Conservation (phyloP, 441 rosid genomes). For the Erysimum pusillum region DNA sequence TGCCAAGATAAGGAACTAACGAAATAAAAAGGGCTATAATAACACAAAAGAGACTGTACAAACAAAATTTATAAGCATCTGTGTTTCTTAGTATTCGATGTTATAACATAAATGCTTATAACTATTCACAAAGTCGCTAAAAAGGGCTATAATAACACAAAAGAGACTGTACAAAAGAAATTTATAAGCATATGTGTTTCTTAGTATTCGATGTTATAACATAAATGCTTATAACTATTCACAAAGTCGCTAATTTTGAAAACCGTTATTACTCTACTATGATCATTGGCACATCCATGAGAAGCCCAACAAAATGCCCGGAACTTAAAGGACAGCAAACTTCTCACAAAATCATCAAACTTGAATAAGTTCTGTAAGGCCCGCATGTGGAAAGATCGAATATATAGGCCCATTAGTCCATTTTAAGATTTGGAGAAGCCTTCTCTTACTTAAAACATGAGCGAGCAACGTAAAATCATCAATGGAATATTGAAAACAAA, state of each 20-base stretch:
- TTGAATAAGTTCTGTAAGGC: not conserved
- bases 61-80: no score
- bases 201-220: slow-evolving; percentile 9
- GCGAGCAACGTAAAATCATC: not conserved
- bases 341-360: not conserved
- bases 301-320: slow-evolving; percentile 9
- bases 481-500: not conserved
- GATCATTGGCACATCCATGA: not conserved
- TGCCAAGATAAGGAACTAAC: not conserved
- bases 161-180: slow-evolving; percentile 34
- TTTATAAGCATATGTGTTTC: not conserved
- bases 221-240: slow-evolving; percentile 18
- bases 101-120: no score
- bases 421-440: not conserved
- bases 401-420: not conserved
- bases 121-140: no score
- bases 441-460: not conserved
- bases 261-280: not conserved
- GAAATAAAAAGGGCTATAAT: not conserved
- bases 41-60: no score
- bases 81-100: no score
- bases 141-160: not conserved
- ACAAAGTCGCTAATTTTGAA: slow-evolving; percentile 38
- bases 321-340: not conserved
- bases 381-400: not conserved